Base-by-base conservation (phyloP, 768 basidiomycete species). In the Leccinum barrowsii region DNA sequence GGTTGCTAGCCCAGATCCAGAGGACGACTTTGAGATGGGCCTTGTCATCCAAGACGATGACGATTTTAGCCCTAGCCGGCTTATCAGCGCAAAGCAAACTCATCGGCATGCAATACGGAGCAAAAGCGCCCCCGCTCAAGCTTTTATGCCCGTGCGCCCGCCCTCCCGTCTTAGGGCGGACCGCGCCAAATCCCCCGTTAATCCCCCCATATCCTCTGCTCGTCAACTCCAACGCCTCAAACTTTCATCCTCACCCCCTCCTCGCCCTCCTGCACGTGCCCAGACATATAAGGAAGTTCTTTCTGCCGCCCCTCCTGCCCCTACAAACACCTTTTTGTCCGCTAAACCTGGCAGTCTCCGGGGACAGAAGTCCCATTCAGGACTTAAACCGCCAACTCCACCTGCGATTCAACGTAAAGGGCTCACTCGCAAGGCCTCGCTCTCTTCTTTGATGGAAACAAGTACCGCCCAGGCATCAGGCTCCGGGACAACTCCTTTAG, bases 21-120 rank as follows among this genome's bases (percentile, higher is more conserved):
- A 94, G 65, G 91, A 93, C 59, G 89, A 92, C 70, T 92, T 93
- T 61, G 92, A 94, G 73, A 82, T 82, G 59, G 92, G 92, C 13
- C 85, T 94, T 54, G 81, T 92, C 62, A 86, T 94, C 65, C 86
- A 88, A 65, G 89, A 90, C 61, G 91, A 91, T 68, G 82, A 81
- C 54, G 90, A 93, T 67, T 83, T 94, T 50, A 92, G 87, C 67
- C 89, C 90, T 13, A 89, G 87, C 70, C 79, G 89, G 54, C 80
- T 93, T 21, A 75, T 79, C 68, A 83, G 79, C 40, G 71, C 71
- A 15, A 77, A 79, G 61, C 77, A 82, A 59, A 73, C 75, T 19
- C 74, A 76, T 56, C 80, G 74, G 40, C 69, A 73, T 63, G 74
- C 76, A 61, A 75, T 74, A 50, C 83, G 87, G 52, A 86, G 84